Evolutionary conservation across 768 basidiomycete genomes (phyloP).

Genomic region (Saitozyma podzolica): DNA sequence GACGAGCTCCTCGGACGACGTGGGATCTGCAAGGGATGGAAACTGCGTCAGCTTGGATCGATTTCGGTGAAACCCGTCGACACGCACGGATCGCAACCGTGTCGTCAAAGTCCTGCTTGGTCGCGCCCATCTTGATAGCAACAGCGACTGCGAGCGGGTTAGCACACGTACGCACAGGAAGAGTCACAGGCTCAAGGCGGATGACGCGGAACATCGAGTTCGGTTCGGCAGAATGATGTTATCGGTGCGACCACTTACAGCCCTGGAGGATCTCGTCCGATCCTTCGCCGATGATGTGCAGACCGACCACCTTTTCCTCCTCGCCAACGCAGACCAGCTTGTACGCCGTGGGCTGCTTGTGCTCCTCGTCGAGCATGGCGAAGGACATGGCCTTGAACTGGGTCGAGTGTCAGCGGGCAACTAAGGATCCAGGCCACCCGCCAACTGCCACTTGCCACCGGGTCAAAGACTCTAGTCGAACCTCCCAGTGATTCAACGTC

Average conservation of each 20-base stretch:
- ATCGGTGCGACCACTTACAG: slow-evolving; percentile 56
- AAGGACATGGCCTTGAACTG: slow-evolving; percentile 74
- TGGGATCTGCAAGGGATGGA: slow-evolving; percentile 40
- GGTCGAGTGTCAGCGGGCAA: slow-evolving; percentile 56
- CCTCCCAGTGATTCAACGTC: too few species aligned
- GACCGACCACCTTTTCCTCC: slow-evolving; percentile 93
- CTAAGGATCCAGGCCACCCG: slow-evolving; percentile 4
- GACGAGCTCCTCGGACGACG: slow-evolving; percentile 52
- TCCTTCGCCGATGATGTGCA: slow-evolving; percentile 88
- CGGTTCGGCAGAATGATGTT: too few species aligned
- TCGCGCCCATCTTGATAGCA: slow-evolving; percentile 90
- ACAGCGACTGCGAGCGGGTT: slow-evolving; percentile 60
- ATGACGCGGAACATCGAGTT: too few species aligned
- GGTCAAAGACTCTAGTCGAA: too few species aligned
- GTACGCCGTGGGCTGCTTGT: slow-evolving; percentile 93
- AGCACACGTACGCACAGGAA: neutral
- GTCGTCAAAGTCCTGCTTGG: slow-evolving; percentile 51
- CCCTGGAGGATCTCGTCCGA: slow-evolving; percentile 95
- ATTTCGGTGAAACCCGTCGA: neutral
- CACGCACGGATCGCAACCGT: slow-evolving; percentile 51
- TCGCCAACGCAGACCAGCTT: slow-evolving; percentile 84
- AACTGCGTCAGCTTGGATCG: neutral
- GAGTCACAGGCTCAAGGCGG: neutral
- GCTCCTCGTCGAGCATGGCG: slow-evolving; percentile 79
- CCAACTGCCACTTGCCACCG: neutral